Conservation (phyloP, 768 basidiomycete species). For the Rhodocollybia butyracea region DNA sequence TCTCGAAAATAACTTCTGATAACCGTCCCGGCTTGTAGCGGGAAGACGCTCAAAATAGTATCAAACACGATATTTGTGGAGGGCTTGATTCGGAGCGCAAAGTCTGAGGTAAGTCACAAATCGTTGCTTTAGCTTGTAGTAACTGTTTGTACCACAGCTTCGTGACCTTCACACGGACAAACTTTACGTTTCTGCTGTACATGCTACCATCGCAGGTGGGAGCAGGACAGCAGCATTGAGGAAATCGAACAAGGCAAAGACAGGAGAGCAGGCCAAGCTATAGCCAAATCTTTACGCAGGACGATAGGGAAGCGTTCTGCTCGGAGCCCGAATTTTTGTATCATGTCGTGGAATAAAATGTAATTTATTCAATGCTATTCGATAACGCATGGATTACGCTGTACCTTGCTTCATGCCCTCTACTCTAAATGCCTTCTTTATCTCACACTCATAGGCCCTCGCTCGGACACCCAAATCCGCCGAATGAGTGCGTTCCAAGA, state of each 20-base stretch:
- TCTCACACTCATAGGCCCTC: too few relatives aligned
- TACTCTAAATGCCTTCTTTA: too few relatives aligned
- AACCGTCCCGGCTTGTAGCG: slow-evolving; percentile 24
- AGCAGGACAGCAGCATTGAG: slow-evolving; percentile 2
- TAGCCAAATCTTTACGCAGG: too few relatives aligned
- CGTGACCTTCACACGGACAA: slow-evolving; percentile 31
- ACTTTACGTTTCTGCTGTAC: slow-evolving; percentile 43
- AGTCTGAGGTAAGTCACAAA: slow-evolving; percentile 37
- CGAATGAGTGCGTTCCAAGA: too few relatives aligned
- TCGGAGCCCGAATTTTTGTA: too few relatives aligned
- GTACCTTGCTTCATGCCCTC: too few relatives aligned
- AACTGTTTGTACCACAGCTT: slow-evolving; percentile 25
- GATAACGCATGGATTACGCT: too few relatives aligned
- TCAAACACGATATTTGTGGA: slow-evolving; percentile 39
- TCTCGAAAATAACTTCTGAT: background rate
- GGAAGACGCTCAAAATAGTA: slow-evolving; percentile 37
- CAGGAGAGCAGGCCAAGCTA: background rate
- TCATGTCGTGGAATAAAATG: too few relatives aligned
- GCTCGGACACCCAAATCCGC: too few relatives aligned
- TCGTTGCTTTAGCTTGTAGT: background rate
- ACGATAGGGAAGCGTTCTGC: too few relatives aligned
- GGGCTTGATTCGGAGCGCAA: slow-evolving; percentile 37
- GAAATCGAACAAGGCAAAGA: slow-evolving; percentile 1
- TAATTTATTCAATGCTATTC: too few relatives aligned
- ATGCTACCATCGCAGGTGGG: slow-evolving; percentile 23